Evolutionary conservation across 352 stramenopile genomes (phyloP).

Genomic region (Phytopythium chamaehyphon): DNA sequence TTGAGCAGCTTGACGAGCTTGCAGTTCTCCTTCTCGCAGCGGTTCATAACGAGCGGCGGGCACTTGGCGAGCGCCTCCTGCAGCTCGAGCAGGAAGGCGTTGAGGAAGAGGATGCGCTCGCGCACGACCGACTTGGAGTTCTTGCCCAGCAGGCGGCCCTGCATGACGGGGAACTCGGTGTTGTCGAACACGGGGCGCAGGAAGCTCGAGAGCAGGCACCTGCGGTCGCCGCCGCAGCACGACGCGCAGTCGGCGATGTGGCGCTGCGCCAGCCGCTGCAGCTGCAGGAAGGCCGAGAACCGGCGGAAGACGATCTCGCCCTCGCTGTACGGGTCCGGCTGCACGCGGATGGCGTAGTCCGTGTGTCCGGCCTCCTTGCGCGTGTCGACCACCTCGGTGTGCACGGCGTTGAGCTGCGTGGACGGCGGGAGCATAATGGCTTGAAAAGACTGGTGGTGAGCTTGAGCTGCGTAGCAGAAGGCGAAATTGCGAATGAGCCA

Average conservation of each 20-base stretch:
- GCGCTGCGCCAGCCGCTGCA: conserved; percentile 65
- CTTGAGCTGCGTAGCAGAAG: neutral
- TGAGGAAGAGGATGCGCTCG: conserved; percentile 75
- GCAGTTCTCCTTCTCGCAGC: conserved; percentile 78
- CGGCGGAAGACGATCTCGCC: conserved; percentile 74
- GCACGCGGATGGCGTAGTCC: conserved; percentile 82
- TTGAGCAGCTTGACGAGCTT: conserved; percentile 85
- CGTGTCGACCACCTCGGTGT: conserved; percentile 63
- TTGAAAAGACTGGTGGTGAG: neutral
- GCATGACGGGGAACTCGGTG: conserved; percentile 75
- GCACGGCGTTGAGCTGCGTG: conserved; percentile 49
- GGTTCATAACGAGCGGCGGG: conserved; percentile 60
- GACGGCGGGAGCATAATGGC: conserved; percentile 27
- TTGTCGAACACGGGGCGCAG: conserved; percentile 60
- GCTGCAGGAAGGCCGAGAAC: conserved; percentile 84
- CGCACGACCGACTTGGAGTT: conserved; percentile 78
- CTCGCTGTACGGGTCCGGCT: conserved; percentile 52
- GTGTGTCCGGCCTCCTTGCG: conserved; percentile 74
- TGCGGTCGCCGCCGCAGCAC: conserved; percentile 65
- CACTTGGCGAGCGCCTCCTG: conserved; percentile 78
- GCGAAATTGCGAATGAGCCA: conserved; percentile 7
- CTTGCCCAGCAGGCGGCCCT: conserved; percentile 70
- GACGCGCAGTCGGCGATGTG: conserved; percentile 58
- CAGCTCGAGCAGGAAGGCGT: conserved; percentile 74
- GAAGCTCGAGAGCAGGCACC: conserved; percentile 65